Evolutionary conservation across 2,329 filamentous ascomycete species (phyloP), one percentile per base, ranked within the genome.

Genomic region (Furcasterigmium sp.): DNA sequence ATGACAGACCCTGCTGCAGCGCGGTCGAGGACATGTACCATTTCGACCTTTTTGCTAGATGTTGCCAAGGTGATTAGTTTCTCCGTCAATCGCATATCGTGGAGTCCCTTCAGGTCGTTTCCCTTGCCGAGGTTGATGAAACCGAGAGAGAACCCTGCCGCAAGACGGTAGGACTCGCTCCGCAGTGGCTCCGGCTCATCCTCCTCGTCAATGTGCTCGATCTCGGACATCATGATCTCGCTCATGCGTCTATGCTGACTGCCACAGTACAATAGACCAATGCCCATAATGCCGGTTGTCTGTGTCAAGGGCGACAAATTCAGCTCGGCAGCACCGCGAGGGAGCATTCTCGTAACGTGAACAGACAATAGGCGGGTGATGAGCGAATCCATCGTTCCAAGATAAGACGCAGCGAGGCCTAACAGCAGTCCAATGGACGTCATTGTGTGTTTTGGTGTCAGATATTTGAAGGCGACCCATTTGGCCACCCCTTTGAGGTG

Each of bases 381-480:
- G 21, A 96, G 75, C 2, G 88, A 93, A 61, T 98, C 93, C 91
- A 97, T 97, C 3, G 91, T 97, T 2, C 94, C 93, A 52, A 96
- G 75, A 59, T 95, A 95, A 2, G 93, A 97, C 20, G 88, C 93
- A 8, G 93, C 91, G 15, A 98, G 73, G 1, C 93, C 93, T 1
- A 98, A 73, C 3, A 98, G 74, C n/a, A 98, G 72, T 9, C 93
- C 93, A 43, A 98, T 91, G 1, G 93, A 97, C 19, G 93, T 97
- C 93, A 98, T 98, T 20, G 91, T 95, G 63, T 98, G 94, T 58
- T 98, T 98, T 2, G 93, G 91, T 0, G 93, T 98, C n/a, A 98
- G 72, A 54, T 98, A 98, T 59, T 96, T 97, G 76, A 97, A 98
- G 8, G 91, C 91, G 35, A 98, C 85, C 91, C 93, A 98, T 68